Evolutionary conservation across 805 yeast genomes (phyloP), one percentile per base, ranked within the genome.

Genomic region (Wickerhamomyces pijperi): DNA sequence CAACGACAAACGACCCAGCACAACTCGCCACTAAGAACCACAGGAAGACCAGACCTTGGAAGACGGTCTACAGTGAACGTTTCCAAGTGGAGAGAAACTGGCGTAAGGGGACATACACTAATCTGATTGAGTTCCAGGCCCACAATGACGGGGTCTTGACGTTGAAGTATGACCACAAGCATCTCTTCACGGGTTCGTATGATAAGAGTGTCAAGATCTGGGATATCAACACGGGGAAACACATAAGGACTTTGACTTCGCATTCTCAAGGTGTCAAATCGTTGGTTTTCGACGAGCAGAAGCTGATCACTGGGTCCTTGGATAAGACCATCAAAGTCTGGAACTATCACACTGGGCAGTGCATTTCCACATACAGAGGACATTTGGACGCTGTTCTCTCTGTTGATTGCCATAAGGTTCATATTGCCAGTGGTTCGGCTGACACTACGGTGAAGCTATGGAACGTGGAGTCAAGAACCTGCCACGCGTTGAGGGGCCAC

Each of bases 301-400:
- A 92, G 60, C 69, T 92, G 34, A 85, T 92, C 34, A 84, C 96
- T 1, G 97, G 95, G 12, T 88, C 95, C 1, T 67, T 86, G 55
- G 98, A 92, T 61, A 73, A 80, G 36, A 86, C 95, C 0, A 86
- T 92, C 45, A 80, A 88, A 50, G 94, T 92, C 31, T 92, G 98
- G 98, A 87, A 90, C 62, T 86, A 86, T 60, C 80, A 82, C 46
- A 86, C 95, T 0, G 98, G 98, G 29, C 82, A 83, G 57, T 90
- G 97, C 54, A 78, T 92, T 18, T 82, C 95, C 7, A 88, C 97
- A 0, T 87, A 92, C 60, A 68, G 90, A 32, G 97, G 97, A 3
- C 97, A 92, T 61, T 79, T 78, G 37, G 92, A 82, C 52, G 78
- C 85, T 37, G 95, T 92, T 4, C 67, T 82, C 33, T 75, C 84